Evolutionary conservation across 2,329 filamentous ascomycete species (phyloP), one percentile per base, ranked within the genome.

Genomic region (Stemphylium lycopersici): DNA sequence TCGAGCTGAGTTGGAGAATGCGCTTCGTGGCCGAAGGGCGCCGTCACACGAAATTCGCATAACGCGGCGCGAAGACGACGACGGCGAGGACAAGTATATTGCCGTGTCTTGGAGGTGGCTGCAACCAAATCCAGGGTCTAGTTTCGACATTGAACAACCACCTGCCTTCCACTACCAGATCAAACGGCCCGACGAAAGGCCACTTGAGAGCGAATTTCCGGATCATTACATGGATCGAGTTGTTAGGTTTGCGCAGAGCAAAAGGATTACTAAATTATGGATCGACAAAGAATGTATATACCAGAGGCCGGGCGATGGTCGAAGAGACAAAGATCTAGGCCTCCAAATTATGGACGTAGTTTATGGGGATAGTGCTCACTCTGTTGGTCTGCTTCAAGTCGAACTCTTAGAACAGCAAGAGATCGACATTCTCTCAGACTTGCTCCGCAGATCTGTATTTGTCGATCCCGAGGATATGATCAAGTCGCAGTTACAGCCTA

Each of bases 291-390:
- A 64, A 13, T 64, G 61, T 22, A 66, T 68, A 13, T 62, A 59
- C 13, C 65, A 68, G 33, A 47, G 42, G n/a, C 2, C 15, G 3
- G 58, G 34, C n/a, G 61, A 62, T 13, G 36, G 50, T 7, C 13
- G 3, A 5, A 24, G 24, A 11, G 64, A 65, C 18, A 31, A 26
- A 8, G 34, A 43, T 2, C 46, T 56, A 12, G 63, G 60, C 1
- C 41, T 65, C 10, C 63, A 65, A 33, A 58, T 59, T 34, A 67
- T 67, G 62, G 62, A 67, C 16, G 46, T 53, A 6, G 58, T 67
- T 1, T 66, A 67, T 8, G 63, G 52, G 8, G 43, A 38, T 4
- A 59, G 58, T 16, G 29, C 4, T 3, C 20, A n/a, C 13, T 49
- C 62, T 0, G 52, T 66, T 20, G 63, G 65, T 2, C 32, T 67